These are phyloP conservation scores for Fusarium stilboides DNA, from an alignment of 2,329 filamentous ascomycete species.

Conservation along the genomic window DNA sequence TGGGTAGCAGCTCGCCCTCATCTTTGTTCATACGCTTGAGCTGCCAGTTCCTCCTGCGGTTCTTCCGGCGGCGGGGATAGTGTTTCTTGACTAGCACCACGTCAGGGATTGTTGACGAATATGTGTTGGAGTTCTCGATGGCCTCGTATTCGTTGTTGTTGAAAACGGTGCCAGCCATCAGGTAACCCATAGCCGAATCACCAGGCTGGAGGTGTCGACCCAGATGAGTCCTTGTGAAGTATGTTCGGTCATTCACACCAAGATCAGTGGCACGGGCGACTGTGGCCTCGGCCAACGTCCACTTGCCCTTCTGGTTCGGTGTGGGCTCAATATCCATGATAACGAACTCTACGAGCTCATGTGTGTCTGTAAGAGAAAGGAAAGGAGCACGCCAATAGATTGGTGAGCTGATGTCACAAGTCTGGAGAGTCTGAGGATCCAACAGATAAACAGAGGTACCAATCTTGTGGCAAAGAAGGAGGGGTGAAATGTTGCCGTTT, in stretches of 20 bases:
- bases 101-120: conserved; percentile 86
- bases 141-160: conserved; percentile 90
- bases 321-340: conserved; percentile 93
- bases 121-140: conserved; percentile 82
- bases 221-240: conserved; percentile 91
- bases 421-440: conserved; percentile 92
- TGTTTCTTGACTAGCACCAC: conserved; percentile 97
- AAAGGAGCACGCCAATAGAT: conserved; percentile 96
- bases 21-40: conserved; percentile 94
- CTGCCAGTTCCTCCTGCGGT: conserved; percentile 88
- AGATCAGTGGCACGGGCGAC: conserved; percentile 90
- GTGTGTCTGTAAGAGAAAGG: conserved; percentile 83
- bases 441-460: conserved; percentile 92
- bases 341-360: conserved; percentile 91
- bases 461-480: conserved; percentile 88
- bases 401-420: conserved; percentile 83
- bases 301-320: conserved; percentile 83
- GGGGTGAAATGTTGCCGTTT: conserved; percentile 88
- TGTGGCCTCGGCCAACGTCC: conserved; percentile 87
- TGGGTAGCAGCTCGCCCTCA: conserved; percentile 87
- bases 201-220: conserved; percentile 88
- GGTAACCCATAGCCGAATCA: conserved; percentile 95
- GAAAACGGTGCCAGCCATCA: conserved; percentile 90
- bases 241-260: conserved; percentile 87
- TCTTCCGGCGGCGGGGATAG: conserved; percentile 88